Evolutionary conservation across 2,329 filamentous ascomycete species (phyloP).

Genomic region (Fusarium sp.): DNA sequence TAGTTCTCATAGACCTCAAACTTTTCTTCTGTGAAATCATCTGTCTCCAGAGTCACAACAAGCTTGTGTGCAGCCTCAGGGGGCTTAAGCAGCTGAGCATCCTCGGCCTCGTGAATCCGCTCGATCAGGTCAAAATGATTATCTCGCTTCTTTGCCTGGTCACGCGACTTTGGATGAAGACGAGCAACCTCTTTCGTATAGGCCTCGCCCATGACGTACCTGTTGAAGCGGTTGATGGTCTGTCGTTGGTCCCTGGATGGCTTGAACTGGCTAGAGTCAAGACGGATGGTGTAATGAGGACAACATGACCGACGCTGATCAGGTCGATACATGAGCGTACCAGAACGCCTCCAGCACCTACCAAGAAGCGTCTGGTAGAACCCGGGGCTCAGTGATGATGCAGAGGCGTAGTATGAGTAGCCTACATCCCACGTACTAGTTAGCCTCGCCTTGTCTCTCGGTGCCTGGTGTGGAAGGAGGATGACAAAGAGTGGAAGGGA

Average conservation of each 20-base stretch:
- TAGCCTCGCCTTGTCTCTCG: constrained; percentile 27
- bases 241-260: constrained; percentile 79
- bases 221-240: constrained; percentile 80
- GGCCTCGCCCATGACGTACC: constrained; percentile 72
- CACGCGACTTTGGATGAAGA: constrained; percentile 73
- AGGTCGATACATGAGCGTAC: constrained; percentile 78
- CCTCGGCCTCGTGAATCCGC: constrained; percentile 77
- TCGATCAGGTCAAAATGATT: constrained; percentile 74
- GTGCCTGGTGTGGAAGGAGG: constrained; percentile 2
- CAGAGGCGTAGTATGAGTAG: constrained; percentile 76
- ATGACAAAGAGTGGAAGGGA: not conserved
- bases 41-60: constrained; percentile 75
- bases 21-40: constrained; percentile 81
- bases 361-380: constrained; percentile 80
- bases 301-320: constrained; percentile 86
- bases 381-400: constrained; percentile 68
- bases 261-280: constrained; percentile 73
- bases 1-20: constrained; percentile 79
- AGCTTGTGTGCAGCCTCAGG: constrained; percentile 75
- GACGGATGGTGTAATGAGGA: constrained; percentile 86
- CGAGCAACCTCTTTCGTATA: constrained; percentile 74
- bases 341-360: constrained; percentile 81
- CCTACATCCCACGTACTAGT: constrained; percentile 58
- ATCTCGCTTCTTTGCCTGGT: constrained; percentile 70
- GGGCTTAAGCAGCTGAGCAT: constrained; percentile 62